Evolutionary conservation across 169 alveolate species (phyloP).

Genomic region (Plasmodium blacklocki): DNA sequence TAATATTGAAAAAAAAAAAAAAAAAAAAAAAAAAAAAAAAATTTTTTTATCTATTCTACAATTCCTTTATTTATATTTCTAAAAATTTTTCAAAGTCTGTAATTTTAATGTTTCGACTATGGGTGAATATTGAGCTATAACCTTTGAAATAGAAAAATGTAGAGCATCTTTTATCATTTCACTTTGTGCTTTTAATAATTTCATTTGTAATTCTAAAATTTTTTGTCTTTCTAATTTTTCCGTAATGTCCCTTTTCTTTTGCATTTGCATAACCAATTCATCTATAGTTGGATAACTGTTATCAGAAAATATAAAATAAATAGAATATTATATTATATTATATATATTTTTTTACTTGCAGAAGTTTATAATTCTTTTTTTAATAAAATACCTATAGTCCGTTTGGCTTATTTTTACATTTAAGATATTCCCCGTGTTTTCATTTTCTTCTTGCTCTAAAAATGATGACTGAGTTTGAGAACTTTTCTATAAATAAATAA

Average conservation of each 20-base stretch:
- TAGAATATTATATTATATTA: too few relatives aligned
- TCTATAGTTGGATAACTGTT: conserved; percentile 85
- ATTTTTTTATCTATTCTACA: neutral
- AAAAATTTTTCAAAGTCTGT: conserved; percentile 33
- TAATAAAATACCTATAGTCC: conserved; percentile 76
- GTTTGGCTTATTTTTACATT: conserved; percentile 87
- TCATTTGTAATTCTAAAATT: conserved; percentile 81
- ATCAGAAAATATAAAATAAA: conserved; percentile 16
- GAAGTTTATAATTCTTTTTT: neutral
- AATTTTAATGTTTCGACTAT: conserved; percentile 57
- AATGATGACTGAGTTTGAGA: conserved; percentile 55
- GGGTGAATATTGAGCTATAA: conserved; percentile 82
- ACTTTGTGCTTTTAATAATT: conserved; percentile 84
- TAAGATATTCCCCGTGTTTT: conserved; percentile 76
- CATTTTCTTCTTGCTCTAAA: conserved; percentile 45
- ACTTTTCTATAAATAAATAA: conserved; percentile 32
- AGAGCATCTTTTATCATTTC: conserved; percentile 86
- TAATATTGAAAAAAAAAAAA: neutral
- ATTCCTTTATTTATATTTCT: neutral
- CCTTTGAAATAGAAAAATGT: conserved; percentile 77
- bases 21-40: conserved; percentile 1
- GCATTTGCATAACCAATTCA: conserved; percentile 88
- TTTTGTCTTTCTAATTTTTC: conserved; percentile 81
- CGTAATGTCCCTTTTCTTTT: conserved; percentile 85
- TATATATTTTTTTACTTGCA: neutral